Evolutionary conservation across 208 protist species (phyloP), one percentile per base, ranked within the genome.

Genomic region (Leptomonas pyrrhocoris): DNA sequence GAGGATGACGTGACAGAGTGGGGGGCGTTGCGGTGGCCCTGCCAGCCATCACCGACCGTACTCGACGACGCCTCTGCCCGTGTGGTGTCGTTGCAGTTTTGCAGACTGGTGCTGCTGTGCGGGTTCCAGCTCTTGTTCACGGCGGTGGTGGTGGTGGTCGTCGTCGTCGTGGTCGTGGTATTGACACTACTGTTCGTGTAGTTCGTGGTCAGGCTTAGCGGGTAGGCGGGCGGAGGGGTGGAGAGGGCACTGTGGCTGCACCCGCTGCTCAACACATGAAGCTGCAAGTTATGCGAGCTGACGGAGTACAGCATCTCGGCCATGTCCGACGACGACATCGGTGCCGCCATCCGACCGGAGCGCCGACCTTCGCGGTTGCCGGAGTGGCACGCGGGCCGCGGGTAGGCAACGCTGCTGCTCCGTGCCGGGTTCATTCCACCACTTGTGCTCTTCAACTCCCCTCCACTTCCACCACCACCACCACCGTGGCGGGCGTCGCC

Each of bases 161-260:
- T 28, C 6, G 48, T 12, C 4, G 43, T 12, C 11, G 43, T 15
- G 43, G 16, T 7, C 7, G 11, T 48, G 43, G 18, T 12, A 48
- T 21, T 48, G 43, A 3, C 18, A 19, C 16, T 15, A 19, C 16
- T 3, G 43, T 7, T 19, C 16, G 2, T 19, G 43, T n/a, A 18
- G 18, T 7, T 19, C 7, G 4, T 48, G 16, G 2, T 48, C 43
- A 48, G 43, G 16, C 21, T 13, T 9, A 34, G 57, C 27, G 42
- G 38, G 36, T 48, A 8, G 34, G 61, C 2, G 13, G 36, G 36
- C 4, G 49, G 46, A 13, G 61, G 46, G 0, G 61, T 67, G 11
- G 61, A 57, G 48, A 67, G 15, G 23, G 36, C 49, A 16, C 61
- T 67, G 61, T 49, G 56, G 61, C 61, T 67, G 34, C 61, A 34